These are phyloP conservation scores for Coriaria nepalensis DNA, from an alignment of 306 rosid species.

Conservation along the genomic window DNA sequence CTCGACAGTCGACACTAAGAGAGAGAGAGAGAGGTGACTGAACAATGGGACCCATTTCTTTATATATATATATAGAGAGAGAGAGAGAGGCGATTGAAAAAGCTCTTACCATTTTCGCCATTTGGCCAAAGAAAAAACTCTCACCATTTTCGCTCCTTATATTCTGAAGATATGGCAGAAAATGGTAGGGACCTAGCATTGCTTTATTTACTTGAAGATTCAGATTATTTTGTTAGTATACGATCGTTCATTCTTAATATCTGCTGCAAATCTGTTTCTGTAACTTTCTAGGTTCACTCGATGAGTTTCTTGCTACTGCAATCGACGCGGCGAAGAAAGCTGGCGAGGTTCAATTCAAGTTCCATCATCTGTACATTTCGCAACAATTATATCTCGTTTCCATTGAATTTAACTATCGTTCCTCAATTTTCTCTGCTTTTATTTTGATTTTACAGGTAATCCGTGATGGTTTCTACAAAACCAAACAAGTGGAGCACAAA, in stretches of 20 bases:
- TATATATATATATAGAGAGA: too few relatives aligned
- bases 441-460: conserved; percentile 34
- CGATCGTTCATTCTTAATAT: not conserved
- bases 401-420: not conserved
- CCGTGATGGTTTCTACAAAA: conserved; percentile 60
- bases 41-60: too few relatives aligned
- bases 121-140: not conserved
- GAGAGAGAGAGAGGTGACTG: too few relatives aligned
- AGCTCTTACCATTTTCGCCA: too few relatives aligned
- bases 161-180: too few relatives aligned
- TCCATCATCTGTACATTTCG: not conserved
- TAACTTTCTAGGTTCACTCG: conserved; percentile 34
- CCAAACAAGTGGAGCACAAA: conserved; percentile 72
- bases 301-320: conserved; percentile 55
- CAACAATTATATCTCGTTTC: not conserved
- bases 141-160: too few relatives aligned
- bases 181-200: not conserved
- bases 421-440: not conserved
- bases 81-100: too few relatives aligned
- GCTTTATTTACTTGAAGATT: too few relatives aligned
- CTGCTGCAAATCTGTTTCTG: not conserved
- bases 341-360: conserved; percentile 46
- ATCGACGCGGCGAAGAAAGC: conserved; percentile 74
- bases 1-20: too few relatives aligned
- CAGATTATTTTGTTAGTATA: too few relatives aligned